These are phyloP conservation scores for Fusarium sp. DNA, from an alignment of 2,329 filamentous ascomycete species.

Conservation along the genomic window DNA sequence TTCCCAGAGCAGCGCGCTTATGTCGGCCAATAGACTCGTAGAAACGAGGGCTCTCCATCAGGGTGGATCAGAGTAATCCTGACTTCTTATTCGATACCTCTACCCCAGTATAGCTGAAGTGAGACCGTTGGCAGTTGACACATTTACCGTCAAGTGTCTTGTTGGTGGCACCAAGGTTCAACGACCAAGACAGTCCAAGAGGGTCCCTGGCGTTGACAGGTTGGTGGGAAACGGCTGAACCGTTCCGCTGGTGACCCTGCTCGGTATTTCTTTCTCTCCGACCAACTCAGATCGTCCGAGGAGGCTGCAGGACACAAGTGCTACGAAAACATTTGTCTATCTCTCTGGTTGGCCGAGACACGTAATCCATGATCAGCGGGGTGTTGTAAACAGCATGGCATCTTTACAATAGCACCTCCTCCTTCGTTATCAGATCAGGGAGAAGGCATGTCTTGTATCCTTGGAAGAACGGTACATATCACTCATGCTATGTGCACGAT, in stretches of 20 bases:
- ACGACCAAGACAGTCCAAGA: constrained; percentile 8
- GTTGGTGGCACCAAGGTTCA: constrained; percentile 18
- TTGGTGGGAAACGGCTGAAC: constrained; percentile 22
- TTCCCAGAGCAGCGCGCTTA: not conserved
- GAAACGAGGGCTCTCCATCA: not conserved
- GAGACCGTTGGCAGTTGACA: constrained; percentile 25
- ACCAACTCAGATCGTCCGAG: not conserved
- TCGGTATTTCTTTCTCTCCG: constrained; percentile 22
- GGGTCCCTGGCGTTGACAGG: constrained; percentile 9
- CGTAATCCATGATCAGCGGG: constrained; percentile 15
- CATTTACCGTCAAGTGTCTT: constrained; percentile 4
- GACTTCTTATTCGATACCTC: not conserved
- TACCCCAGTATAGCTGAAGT: constrained; percentile 35
- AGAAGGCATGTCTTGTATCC: constrained; percentile 1
- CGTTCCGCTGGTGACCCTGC: constrained; percentile 18
- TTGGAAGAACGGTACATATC: not conserved
- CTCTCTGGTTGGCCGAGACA: constrained; percentile 12
- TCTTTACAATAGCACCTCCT: not conserved
- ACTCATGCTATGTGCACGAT: constrained; percentile 17
- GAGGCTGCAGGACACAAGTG: constrained; percentile 3
- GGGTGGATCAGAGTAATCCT: not conserved
- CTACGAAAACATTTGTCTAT: not conserved
- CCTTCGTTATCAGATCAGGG: not conserved
- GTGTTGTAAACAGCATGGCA: not conserved
- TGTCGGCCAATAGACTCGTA: not conserved